phyloP scores from a whole-genome alignment of 2,329 filamentous ascomycete genomes.

The Calonectria honghensis region DNA sequence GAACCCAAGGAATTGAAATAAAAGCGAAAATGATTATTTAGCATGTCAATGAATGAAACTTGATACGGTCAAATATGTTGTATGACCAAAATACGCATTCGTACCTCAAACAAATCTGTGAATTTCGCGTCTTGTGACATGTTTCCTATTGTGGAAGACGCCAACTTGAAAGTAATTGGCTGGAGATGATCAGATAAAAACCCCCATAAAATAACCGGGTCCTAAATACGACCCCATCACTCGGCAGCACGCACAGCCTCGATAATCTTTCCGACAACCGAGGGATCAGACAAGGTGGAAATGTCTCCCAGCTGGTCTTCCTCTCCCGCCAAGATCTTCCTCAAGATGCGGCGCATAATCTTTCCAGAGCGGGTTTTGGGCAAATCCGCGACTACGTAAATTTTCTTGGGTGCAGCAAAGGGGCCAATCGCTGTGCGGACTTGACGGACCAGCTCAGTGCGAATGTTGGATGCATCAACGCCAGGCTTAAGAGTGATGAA shows the following conservation, averaged over 20 bases:
- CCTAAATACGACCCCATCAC: not conserved
- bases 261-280: constrained; percentile 90
- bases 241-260: constrained; percentile 56
- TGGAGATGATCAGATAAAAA: not conserved
- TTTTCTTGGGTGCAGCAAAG: constrained; percentile 92
- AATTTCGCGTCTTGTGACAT: constrained; percentile 14
- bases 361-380: constrained; percentile 96
- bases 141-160: constrained; percentile 6
- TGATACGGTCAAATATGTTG: not conserved
- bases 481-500: constrained; percentile 86
- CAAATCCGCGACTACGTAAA: constrained; percentile 90
- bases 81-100: constrained; percentile 1
- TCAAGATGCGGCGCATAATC: constrained; percentile 95
- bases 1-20: not conserved
- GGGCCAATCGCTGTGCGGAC: constrained; percentile 95
- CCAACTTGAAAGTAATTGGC: constrained; percentile 5
- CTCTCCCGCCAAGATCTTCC: constrained; percentile 95
- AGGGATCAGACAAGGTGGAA: constrained; percentile 91
- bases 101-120: constrained; percentile 15
- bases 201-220: not conserved
- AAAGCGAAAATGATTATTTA: constrained; percentile 22
- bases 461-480: constrained; percentile 72
- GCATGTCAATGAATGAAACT: constrained; percentile 24
- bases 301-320: constrained; percentile 94
- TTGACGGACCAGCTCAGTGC: constrained; percentile 91